Conservation (phyloP, 2,329 filamentous ascomycete species). For the Fusarium foetens region DNA sequence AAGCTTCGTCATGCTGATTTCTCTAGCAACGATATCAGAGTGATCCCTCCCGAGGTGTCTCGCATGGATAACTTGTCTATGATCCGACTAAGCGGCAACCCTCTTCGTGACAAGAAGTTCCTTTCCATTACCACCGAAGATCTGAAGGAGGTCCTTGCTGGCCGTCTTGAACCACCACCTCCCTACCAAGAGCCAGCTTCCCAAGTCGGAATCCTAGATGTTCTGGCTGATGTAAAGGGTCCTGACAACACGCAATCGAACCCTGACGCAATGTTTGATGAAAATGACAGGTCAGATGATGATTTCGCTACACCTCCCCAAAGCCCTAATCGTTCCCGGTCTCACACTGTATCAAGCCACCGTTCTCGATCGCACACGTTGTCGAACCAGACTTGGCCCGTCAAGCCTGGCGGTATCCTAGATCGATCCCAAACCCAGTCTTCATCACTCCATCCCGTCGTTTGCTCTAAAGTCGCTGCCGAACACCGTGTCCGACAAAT, state of each 20-base stretch:
- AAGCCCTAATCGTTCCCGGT: constrained; percentile 59
- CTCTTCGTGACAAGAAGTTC: constrained; percentile 87
- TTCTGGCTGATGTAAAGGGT: constrained; percentile 38
- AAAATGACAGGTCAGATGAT: constrained; percentile 61
- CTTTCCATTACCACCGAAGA: constrained; percentile 82
- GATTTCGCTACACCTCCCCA: constrained; percentile 68
- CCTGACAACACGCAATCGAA: neutral
- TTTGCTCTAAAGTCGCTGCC: constrained; percentile 65
- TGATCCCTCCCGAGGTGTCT: constrained; percentile 79
- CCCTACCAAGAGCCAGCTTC: constrained; percentile 50
- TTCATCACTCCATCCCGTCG: constrained; percentile 66
- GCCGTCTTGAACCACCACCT: constrained; percentile 70
- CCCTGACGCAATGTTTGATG: constrained; percentile 40
- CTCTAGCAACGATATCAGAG: constrained; percentile 82
- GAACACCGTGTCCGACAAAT: constrained; percentile 65
- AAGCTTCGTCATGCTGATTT: constrained; percentile 83
- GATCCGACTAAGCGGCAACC: constrained; percentile 87
- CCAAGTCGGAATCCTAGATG: constrained; percentile 33
- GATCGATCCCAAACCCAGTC: constrained; percentile 76
- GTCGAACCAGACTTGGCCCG: constrained; percentile 62
- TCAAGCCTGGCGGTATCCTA: constrained; percentile 70
- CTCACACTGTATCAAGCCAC: constrained; percentile 58
- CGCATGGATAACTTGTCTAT: constrained; percentile 81
- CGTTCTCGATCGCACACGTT: constrained; percentile 58
- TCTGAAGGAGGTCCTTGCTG: constrained; percentile 77